Conservation (phyloP, 805 yeast species). For the Yarrowia phangngaensis region DNA sequence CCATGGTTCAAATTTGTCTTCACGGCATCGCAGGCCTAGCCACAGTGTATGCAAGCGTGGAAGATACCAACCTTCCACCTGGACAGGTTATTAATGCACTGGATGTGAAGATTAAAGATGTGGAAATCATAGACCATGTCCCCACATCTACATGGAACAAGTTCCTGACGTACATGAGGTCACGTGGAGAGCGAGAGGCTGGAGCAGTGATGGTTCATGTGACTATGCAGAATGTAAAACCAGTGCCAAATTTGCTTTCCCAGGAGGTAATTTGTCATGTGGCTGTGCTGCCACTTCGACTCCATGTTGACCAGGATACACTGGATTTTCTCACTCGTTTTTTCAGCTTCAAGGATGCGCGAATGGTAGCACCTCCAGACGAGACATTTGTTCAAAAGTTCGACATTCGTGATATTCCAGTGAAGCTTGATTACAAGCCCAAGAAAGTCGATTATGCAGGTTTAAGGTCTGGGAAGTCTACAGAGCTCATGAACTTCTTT, state of each 20-base stretch:
- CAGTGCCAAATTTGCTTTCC: slow-evolving; percentile 59
- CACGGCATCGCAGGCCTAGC: slow-evolving; percentile 51
- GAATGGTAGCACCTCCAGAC: slow-evolving; percentile 42
- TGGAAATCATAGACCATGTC: slow-evolving; percentile 69
- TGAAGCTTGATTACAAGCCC: slow-evolving; percentile 87
- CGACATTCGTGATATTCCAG: slow-evolving; percentile 46
- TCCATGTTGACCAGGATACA: slow-evolving; percentile 92
- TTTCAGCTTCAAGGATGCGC: slow-evolving; percentile 70
- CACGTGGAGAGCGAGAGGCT: slow-evolving; percentile 65
- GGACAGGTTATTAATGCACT: slow-evolving; percentile 51
- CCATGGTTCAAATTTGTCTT: slow-evolving; percentile 57
- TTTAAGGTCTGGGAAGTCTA: slow-evolving; percentile 76
- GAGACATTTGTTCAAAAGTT: slow-evolving; percentile 59
- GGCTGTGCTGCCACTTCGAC: slow-evolving; percentile 64
- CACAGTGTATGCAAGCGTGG: slow-evolving; percentile 43
- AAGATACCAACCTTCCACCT: slow-evolving; percentile 39
- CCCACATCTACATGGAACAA: slow-evolving; percentile 90
- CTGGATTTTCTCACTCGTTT: slow-evolving; percentile 77
- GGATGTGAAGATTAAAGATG: slow-evolving; percentile 49
- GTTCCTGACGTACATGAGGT: slow-evolving; percentile 65
- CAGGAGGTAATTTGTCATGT: slow-evolving; percentile 59
- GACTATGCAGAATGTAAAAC: slow-evolving; percentile 57
- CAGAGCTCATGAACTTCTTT: slow-evolving; percentile 85
- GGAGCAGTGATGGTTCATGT: slow-evolving; percentile 61
- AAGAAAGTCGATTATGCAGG: slow-evolving; percentile 83